A percentile compares a stretch with the other conserved stretches of the same genome.
Evolutionary conservation across 192 early-diverging fungal species (phyloP).

Genomic region (Coemansia sp.): DNA sequence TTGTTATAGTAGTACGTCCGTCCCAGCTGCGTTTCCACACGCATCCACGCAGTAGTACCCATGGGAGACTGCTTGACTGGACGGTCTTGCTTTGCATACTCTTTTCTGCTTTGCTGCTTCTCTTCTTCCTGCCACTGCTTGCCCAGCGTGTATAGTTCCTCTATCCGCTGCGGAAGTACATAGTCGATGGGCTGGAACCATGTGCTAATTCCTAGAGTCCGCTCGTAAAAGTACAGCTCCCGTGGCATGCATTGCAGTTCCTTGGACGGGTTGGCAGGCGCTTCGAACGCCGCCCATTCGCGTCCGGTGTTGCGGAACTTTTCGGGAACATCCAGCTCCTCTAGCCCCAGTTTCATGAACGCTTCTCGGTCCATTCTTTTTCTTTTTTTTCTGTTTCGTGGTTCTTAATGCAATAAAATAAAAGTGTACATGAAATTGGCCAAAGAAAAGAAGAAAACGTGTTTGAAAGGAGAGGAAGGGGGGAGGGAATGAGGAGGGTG

Average conservation of each 20-base stretch:
- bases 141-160: slow-evolving; percentile 13
- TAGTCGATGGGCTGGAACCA: slow-evolving; percentile 55
- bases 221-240: slow-evolving; percentile 49
- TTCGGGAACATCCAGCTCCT: slow-evolving; percentile 7
- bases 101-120: not conserved
- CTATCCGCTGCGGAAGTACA: not conserved
- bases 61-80: slow-evolving; percentile 3
- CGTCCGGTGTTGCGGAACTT: slow-evolving; percentile 15
- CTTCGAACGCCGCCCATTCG: slow-evolving; percentile 48
- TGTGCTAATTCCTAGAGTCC: slow-evolving; percentile 40
- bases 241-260: slow-evolving; percentile 11
- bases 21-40: slow-evolving; percentile 38
- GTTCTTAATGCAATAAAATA: not conserved
- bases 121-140: slow-evolving; percentile 23
- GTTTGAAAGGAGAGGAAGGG: too few species aligned
- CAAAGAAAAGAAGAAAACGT: too few species aligned
- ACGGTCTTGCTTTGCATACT: slow-evolving; percentile 26
- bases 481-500: too few species aligned
- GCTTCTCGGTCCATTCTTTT: not conserved
- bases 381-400: not conserved
- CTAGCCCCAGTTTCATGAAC: slow-evolving; percentile 4
- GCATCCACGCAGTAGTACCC: slow-evolving; percentile 10
- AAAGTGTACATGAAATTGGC: not conserved
- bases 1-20: slow-evolving; percentile 39
- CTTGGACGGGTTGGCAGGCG: slow-evolving; percentile 4